phyloP scores from a whole-genome alignment of 2,329 filamentous ascomycete genomes.

The Akanthomyces uredinophilus region DNA sequence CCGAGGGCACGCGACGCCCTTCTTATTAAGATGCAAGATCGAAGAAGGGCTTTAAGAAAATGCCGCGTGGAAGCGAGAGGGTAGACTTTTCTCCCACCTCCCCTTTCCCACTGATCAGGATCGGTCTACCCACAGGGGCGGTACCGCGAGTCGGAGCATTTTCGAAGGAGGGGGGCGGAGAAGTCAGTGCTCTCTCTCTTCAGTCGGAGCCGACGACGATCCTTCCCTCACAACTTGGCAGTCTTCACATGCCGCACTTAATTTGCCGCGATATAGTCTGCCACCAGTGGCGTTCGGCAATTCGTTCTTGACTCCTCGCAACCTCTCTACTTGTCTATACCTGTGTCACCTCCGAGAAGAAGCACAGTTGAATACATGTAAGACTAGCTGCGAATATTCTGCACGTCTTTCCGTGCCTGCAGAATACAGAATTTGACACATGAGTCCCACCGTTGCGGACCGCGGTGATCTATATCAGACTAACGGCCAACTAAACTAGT shows the following conservation, averaged over 20 bases:
- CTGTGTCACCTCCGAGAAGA: not conserved
- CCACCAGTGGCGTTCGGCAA: not conserved
- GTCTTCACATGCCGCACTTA: not conserved
- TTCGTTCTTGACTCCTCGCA: not conserved
- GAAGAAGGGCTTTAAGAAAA: not conserved
- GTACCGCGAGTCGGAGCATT: not conserved
- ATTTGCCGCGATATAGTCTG: not conserved
- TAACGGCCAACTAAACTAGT: not conserved
- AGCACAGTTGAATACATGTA: not conserved
- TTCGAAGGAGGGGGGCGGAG: not conserved
- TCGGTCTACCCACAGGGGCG: not conserved
- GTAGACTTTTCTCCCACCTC: not conserved
- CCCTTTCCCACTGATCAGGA: not conserved
- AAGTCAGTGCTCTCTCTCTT: not conserved
- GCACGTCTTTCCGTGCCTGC: not conserved
- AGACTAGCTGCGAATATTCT: not conserved
- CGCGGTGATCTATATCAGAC: slow-evolving; percentile 2
- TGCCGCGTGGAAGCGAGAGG: not conserved
- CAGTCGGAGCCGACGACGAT: not conserved
- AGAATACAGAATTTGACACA: not conserved
- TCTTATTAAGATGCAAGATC: slow-evolving; percentile 2
- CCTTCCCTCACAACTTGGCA: not conserved
- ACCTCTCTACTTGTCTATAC: not conserved
- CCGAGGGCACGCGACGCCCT: not conserved
- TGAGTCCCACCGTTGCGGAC: not conserved